These are phyloP conservation scores for Lablab purpureus DNA, from an alignment of 306 rosid species.

Conservation along the genomic window DNA sequence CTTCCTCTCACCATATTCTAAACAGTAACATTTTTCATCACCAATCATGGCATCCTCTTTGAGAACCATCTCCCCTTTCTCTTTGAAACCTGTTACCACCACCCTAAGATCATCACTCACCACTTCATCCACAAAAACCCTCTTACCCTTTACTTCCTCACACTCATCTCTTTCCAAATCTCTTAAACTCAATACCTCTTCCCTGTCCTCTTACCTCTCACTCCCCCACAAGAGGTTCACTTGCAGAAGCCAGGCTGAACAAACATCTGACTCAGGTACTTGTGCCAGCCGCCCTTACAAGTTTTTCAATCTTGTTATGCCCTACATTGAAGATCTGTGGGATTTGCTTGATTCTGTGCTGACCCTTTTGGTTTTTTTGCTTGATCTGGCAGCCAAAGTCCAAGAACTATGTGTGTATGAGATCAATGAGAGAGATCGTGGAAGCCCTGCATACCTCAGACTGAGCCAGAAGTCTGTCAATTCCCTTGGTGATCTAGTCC, in stretches of 20 bases:
- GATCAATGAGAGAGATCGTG: slow-evolving; percentile 76
- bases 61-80: slow-evolving; percentile 43
- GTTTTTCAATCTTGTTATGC: background rate
- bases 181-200: slow-evolving; percentile 45
- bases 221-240: slow-evolving; percentile 48
- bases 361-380: slow-evolving; percentile 43
- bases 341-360: slow-evolving; percentile 19
- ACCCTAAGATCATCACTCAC: slow-evolving; percentile 36
- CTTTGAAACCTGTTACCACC: slow-evolving; percentile 12
- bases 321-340: background rate
- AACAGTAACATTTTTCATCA: background rate
- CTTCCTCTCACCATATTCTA: slow-evolving; percentile 1
- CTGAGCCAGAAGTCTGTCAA: slow-evolving; percentile 69
- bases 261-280: slow-evolving; percentile 45
- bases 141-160: slow-evolving; percentile 45
- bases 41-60: slow-evolving; percentile 55
- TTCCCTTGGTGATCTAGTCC: slow-evolving; percentile 78
- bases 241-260: slow-evolving; percentile 54
- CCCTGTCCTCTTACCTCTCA: slow-evolving; percentile 28
- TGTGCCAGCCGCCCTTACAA: background rate
- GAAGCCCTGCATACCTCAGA: slow-evolving; percentile 72
- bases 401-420: slow-evolving; percentile 72
- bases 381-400: slow-evolving; percentile 57
- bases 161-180: slow-evolving; percentile 28
- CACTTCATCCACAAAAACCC: slow-evolving; percentile 17